Conservation (phyloP, 1,284 basidiomycete genomes). For the Polyporus tsugae region DNA sequence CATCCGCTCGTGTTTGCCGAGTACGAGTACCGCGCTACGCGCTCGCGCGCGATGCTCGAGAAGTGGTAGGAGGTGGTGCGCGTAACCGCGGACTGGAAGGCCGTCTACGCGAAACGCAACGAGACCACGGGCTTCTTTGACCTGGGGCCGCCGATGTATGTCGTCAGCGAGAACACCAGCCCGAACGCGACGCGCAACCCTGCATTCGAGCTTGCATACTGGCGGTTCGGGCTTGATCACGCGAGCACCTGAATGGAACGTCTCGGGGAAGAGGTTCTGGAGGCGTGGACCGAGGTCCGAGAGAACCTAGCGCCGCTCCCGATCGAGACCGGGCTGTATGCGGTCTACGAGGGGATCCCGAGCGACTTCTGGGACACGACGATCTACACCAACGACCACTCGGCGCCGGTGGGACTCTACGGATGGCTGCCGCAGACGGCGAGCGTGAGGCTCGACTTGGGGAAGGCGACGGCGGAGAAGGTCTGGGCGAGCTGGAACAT, state of each 20-base stretch:
- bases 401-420: constrained; percentile 60
- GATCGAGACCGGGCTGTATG: constrained; percentile 56
- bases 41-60: constrained; percentile 48
- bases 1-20: constrained; percentile 66
- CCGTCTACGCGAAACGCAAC: constrained; percentile 62
- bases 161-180: constrained; percentile 63
- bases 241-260: constrained; percentile 57
- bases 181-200: constrained; percentile 58
- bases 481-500: constrained; percentile 59
- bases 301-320: constrained; percentile 58
- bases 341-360: constrained; percentile 63
- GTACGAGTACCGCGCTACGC: constrained; percentile 61
- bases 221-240: constrained; percentile 57
- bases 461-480: constrained; percentile 52
- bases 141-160: constrained; percentile 64
- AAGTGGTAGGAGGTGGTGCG: constrained; percentile 60
- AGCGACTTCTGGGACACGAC: constrained; percentile 59
- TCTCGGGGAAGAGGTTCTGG: constrained; percentile 50
- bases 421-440: constrained; percentile 62
- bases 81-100: constrained; percentile 68
- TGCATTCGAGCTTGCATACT: constrained; percentile 63
- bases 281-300: constrained; percentile 53
- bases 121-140: constrained; percentile 56
- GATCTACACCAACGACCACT: constrained; percentile 63
- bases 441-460: constrained; percentile 37